These are phyloP conservation scores for Fonsecaea pugnacius DNA, from an alignment of 2,329 filamentous ascomycete species.

Conservation along the genomic window DNA sequence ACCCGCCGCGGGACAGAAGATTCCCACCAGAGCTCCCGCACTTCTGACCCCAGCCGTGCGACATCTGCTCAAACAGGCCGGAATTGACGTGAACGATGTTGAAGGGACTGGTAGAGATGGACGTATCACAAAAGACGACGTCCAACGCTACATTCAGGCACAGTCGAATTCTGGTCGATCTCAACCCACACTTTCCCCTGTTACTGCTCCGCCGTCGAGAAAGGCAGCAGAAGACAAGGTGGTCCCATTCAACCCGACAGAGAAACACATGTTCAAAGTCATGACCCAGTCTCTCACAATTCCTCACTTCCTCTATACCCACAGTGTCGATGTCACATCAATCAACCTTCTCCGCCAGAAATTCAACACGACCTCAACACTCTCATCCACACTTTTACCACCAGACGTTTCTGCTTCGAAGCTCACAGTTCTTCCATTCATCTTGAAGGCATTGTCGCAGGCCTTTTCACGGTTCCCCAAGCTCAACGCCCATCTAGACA, in stretches of 20 bases:
- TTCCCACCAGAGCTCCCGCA: neutral
- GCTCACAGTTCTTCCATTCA: conserved; percentile 88
- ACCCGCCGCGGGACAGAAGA: neutral
- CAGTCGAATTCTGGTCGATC: conserved; percentile 31
- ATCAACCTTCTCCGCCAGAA: conserved; percentile 68
- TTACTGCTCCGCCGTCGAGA: neutral
- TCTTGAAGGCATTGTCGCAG: conserved; percentile 91
- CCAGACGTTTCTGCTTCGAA: conserved; percentile 58
- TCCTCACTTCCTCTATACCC: conserved; percentile 93
- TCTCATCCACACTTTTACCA: conserved; percentile 42
- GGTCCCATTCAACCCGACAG: conserved; percentile 70
- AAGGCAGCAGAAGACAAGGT: conserved; percentile 37
- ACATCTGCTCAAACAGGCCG: conserved; percentile 74
- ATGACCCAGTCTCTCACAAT: conserved; percentile 93
- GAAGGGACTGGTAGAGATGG: conserved; percentile 87
- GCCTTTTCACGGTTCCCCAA: conserved; percentile 79
- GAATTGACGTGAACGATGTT: conserved; percentile 56
- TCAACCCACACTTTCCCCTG: conserved; percentile 40
- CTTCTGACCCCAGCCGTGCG: conserved; percentile 79
- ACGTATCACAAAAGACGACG: conserved; percentile 88
- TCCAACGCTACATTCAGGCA: conserved; percentile 67
- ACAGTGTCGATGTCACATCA: conserved; percentile 80
- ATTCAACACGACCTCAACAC: conserved; percentile 39
- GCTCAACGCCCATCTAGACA: conserved; percentile 82
- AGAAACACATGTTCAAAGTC: conserved; percentile 92